Evolutionary conservation across 2,329 filamentous ascomycete species (phyloP).

Genomic region (Pseudogymnoascus verrucosus): DNA sequence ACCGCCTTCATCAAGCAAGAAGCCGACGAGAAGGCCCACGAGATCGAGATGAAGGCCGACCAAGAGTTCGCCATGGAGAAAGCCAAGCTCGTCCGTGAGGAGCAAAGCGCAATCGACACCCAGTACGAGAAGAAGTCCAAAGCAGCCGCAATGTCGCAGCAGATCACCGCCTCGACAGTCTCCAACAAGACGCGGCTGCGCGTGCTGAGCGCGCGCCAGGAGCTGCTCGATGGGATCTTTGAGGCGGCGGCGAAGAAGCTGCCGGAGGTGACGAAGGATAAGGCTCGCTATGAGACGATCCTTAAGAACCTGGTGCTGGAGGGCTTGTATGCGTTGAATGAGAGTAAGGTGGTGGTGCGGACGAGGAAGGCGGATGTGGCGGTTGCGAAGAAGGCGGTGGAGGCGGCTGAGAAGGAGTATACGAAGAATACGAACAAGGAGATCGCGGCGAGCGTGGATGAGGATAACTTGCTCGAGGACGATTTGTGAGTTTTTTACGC

Average conservation of each 20-base stretch:
- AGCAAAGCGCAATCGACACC: constrained; percentile 85
- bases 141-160: constrained; percentile 95
- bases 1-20: constrained; percentile 99
- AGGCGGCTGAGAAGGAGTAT: constrained; percentile 71
- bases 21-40: constrained; percentile 90
- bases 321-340: constrained; percentile 79
- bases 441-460: constrained; percentile 62
- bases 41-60: constrained; percentile 97
- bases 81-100: constrained; percentile 93
- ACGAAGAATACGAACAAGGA: constrained; percentile 69
- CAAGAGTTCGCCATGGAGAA: constrained; percentile 99
- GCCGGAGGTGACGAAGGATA: constrained; percentile 55
- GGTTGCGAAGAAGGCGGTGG: constrained; percentile 67
- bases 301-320: constrained; percentile 80
- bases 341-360: constrained; percentile 67
- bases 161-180: constrained; percentile 93
- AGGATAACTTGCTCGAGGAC: constrained; percentile 70
- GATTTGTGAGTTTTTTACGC: constrained; percentile 58
- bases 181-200: constrained; percentile 92
- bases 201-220: constrained; percentile 79
- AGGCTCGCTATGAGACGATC: constrained; percentile 64
- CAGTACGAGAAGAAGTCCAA: constrained; percentile 99
- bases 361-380: constrained; percentile 74
- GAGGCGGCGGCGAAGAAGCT: constrained; percentile 70
- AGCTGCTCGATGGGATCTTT: constrained; percentile 85